Conservation (phyloP, 805 yeast species). For the Metschnikowia kunwiensis region DNA sequence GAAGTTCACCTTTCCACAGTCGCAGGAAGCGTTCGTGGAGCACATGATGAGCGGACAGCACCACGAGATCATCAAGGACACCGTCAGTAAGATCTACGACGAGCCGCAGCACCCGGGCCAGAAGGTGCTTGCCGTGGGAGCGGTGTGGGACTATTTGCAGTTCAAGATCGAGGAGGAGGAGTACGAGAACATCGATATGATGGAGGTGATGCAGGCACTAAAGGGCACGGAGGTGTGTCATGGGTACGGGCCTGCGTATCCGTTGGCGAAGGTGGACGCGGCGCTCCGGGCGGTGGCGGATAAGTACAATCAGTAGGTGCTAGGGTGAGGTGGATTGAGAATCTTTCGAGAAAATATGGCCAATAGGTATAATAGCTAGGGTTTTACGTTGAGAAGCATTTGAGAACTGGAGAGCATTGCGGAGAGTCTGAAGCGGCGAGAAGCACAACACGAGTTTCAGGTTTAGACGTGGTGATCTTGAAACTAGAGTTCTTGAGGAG, state of each 20-base stretch:
- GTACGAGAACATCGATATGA: conserved; percentile 50
- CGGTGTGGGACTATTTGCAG: conserved; percentile 77
- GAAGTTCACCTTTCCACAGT: conserved; percentile 34
- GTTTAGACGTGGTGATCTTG: too few relatives aligned
- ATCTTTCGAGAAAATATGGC: too few relatives aligned
- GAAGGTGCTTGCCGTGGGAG: conserved; percentile 64
- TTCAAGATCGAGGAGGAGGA: conserved; percentile 46
- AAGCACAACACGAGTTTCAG: too few relatives aligned
- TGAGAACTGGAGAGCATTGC: too few relatives aligned
- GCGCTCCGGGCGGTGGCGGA: conserved; percentile 11
- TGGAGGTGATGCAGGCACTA: conserved; percentile 54
- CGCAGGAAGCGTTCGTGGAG: conserved; percentile 33
- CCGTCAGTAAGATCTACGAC: conserved; percentile 32
- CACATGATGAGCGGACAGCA: conserved; percentile 29
- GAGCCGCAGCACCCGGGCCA: conserved; percentile 39
- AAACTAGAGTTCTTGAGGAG: too few relatives aligned
- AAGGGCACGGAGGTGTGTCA: conserved; percentile 74
- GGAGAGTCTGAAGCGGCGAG: too few relatives aligned
- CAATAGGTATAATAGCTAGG: too few relatives aligned
- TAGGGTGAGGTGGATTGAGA: too few relatives aligned
- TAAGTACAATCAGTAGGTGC: not conserved
- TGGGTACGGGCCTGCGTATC: conserved; percentile 73
- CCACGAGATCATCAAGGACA: conserved; percentile 14
- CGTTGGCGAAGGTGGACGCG: conserved; percentile 41
- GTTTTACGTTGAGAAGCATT: too few relatives aligned